These are phyloP conservation scores for Cladosporium sp. DNA, from an alignment of 2,329 filamentous ascomycete species.

Conservation along the genomic window DNA sequence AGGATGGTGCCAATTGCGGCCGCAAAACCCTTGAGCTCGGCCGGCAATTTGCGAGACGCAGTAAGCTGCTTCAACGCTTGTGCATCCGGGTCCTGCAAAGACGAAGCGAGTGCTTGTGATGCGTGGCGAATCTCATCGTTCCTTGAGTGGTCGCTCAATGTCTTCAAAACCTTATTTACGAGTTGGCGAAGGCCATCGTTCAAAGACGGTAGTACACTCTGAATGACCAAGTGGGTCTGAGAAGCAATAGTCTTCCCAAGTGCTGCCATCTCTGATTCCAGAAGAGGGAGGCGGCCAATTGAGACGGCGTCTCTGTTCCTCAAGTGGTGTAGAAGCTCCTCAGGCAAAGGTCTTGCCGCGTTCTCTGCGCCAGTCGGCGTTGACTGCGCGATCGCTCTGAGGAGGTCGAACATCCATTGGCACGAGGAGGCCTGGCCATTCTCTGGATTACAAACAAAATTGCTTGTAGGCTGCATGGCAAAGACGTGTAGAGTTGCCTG, in stretches of 20 bases:
- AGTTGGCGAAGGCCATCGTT: constrained; percentile 4
- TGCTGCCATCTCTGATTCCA: constrained; percentile 15
- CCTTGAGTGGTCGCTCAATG: not conserved
- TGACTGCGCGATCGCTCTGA: not conserved
- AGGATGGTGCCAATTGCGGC: not conserved
- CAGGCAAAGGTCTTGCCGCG: not conserved
- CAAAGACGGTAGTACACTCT: constrained; percentile 5
- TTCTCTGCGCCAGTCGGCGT: not conserved
- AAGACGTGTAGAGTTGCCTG: constrained; percentile 7
- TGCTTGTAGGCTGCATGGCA: constrained; percentile 2
- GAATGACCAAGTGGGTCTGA: constrained; percentile 19
- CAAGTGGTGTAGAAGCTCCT: not conserved
- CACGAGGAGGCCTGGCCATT: not conserved
- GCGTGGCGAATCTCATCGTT: not conserved
- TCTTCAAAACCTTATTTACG: not conserved
- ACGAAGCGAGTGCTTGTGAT: not conserved
- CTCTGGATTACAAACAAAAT: not conserved
- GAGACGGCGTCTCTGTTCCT: constrained; percentile 1
- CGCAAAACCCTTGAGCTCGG: not conserved
- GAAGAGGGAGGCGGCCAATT: not conserved
- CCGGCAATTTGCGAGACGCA: not conserved
- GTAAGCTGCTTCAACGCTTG: not conserved
- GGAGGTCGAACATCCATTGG: constrained; percentile 1
- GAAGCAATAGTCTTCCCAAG: constrained; percentile 21
- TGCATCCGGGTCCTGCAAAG: not conserved